Conservation (phyloP, 2,329 filamentous ascomycete species). For the Trichoderma sp. region DNA sequence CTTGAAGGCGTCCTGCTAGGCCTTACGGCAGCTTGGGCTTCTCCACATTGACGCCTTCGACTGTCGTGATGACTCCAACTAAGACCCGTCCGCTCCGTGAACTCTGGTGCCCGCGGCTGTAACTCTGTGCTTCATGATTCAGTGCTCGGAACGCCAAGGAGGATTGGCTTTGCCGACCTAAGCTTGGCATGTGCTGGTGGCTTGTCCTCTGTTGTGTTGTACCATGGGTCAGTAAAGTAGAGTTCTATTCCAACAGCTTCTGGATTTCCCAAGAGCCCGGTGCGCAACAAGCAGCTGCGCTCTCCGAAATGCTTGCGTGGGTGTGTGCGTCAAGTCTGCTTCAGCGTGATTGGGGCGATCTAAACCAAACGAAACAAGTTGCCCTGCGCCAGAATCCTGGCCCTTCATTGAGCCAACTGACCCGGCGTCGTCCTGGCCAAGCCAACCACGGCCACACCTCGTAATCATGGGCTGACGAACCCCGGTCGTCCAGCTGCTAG, state of each 20-base stretch:
- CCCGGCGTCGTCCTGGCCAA: neutral
- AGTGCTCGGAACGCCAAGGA: neutral
- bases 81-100: conserved; percentile 7
- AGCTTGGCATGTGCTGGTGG: neutral
- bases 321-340: neutral
- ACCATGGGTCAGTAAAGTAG: neutral
- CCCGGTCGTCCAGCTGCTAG: neutral
- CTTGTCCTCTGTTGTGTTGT: neutral
- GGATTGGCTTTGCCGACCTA: neutral
- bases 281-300: neutral
- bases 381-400: conserved; percentile 10
- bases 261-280: neutral
- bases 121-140: neutral
- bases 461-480: conserved; percentile 15
- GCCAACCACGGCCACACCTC: conserved; percentile 5
- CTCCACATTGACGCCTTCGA: conserved; percentile 2
- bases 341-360: conserved; percentile 10
- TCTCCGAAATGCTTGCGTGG: neutral
- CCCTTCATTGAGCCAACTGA: neutral
- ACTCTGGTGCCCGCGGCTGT: neutral
- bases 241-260: neutral
- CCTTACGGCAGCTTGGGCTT: neutral
- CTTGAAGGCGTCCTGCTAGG: conserved; percentile 3
- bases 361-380: conserved; percentile 14
- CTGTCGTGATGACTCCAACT: conserved; percentile 12